Percentiles rank a stretch among this genome's conserved stretches.
These are phyloP conservation scores for Microdochium trichocladiopsis DNA, from an alignment of 2,329 filamentous ascomycete genomes.

Conservation along the genomic window DNA sequence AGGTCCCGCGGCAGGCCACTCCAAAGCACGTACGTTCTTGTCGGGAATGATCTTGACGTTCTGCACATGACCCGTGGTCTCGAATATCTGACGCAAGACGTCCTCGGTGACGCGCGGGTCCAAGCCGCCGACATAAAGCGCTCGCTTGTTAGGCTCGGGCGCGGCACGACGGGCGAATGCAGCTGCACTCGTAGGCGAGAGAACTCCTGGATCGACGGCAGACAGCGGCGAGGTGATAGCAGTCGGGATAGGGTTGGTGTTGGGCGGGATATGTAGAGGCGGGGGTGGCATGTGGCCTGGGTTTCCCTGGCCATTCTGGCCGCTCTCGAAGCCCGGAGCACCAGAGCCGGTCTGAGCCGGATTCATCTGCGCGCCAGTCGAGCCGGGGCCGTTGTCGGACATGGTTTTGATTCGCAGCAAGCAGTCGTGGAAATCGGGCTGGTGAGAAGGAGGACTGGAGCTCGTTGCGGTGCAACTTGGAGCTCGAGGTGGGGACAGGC, in stretches of 20 bases:
- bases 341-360: constrained; percentile 62
- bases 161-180: constrained; percentile 83
- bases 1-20: not conserved
- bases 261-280: constrained; percentile 88
- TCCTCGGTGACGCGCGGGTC: constrained; percentile 95
- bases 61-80: constrained; percentile 96
- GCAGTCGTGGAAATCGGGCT: not conserved
- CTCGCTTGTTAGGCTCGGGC: constrained; percentile 97
- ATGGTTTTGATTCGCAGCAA: not conserved
- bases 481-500: not conserved
- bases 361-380: not conserved
- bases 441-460: not conserved
- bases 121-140: constrained; percentile 89
- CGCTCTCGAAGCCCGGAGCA: constrained; percentile 71
- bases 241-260: constrained; percentile 91
- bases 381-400: not conserved
- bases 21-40: constrained; percentile 95
- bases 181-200: constrained; percentile 79
- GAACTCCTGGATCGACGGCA: constrained; percentile 52
- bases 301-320: constrained; percentile 64
- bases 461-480: too few relatives aligned
- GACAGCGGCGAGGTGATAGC: constrained; percentile 86
- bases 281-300: constrained; percentile 80
- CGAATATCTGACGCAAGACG: constrained; percentile 94
- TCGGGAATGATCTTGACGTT: constrained; percentile 99